These are phyloP conservation scores for Afroboletus lepidellus DNA, from an alignment of 1,284 basidiomycete genomes.

Conservation along the genomic window DNA sequence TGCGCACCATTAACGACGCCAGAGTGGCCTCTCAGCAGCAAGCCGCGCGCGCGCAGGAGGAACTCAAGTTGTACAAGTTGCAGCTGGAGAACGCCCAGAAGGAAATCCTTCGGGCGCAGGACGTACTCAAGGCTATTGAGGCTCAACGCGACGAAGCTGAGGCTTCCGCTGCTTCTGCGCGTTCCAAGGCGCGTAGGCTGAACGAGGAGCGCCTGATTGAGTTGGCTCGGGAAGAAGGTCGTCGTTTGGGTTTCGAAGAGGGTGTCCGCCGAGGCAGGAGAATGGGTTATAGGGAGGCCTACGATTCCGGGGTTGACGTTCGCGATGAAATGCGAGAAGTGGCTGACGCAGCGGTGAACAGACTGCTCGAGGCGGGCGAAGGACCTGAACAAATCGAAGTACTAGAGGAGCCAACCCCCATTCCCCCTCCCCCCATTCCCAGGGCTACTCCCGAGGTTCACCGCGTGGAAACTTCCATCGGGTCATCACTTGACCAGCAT, in stretches of 20 bases:
- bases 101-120: constrained; percentile 53
- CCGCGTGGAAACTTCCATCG: constrained; percentile 20
- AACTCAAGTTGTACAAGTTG: constrained; percentile 58
- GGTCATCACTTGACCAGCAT: constrained; percentile 24
- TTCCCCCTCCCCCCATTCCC: constrained; percentile 17
- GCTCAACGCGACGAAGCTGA: constrained; percentile 52
- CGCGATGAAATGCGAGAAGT: constrained; percentile 20
- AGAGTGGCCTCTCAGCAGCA: constrained; percentile 51
- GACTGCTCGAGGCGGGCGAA: constrained; percentile 27
- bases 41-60: constrained; percentile 48
- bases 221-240: constrained; percentile 53
- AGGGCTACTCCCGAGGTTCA: constrained; percentile 26
- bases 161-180: constrained; percentile 43
- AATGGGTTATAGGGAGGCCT: constrained; percentile 33
- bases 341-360: constrained; percentile 23
- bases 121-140: constrained; percentile 43
- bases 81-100: constrained; percentile 62
- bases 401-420: constrained; percentile 13
- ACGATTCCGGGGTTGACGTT: constrained; percentile 15
- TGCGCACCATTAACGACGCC: constrained; percentile 52
- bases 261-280: constrained; percentile 49
- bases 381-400: constrained; percentile 26
- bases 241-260: constrained; percentile 51
- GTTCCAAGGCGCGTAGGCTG: constrained; percentile 46
- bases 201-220: constrained; percentile 47